Evolutionary conservation across 1,284 basidiomycete species (phyloP).

Genomic region (Pyrrhoderma lamaoense): DNA sequence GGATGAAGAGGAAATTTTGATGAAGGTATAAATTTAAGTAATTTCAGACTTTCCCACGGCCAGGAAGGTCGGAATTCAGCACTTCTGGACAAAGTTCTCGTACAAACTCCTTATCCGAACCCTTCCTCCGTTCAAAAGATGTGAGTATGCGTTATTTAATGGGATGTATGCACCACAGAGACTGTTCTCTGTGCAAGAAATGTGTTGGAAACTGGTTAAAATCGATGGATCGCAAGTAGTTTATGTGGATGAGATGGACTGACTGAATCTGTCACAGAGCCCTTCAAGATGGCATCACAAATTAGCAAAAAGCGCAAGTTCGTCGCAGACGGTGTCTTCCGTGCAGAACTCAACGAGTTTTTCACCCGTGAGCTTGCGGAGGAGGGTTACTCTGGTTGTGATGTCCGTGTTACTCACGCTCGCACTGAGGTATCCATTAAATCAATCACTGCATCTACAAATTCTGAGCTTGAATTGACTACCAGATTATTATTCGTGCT

Average conservation of each 20-base stretch:
- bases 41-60: too few species aligned
- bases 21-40: not conserved
- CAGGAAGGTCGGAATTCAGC: too few species aligned
- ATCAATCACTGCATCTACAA: not conserved
- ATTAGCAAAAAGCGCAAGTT: conserved; percentile 98
- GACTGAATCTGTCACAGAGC: conserved; percentile 8
- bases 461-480: conserved; percentile 11
- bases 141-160: too few species aligned
- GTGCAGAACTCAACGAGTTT: conserved; percentile 97
- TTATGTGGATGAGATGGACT: conserved; percentile 12
- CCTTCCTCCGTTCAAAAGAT: too few species aligned
- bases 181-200: too few species aligned
- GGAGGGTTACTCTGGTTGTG: conserved; percentile 99
- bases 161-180: too few species aligned
- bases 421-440: conserved; percentile 76
- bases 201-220: not conserved
- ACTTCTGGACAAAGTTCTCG: too few species aligned
- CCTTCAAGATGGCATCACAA: conserved; percentile 53
- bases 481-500: conserved; percentile 96
- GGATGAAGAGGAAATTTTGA: not conserved
- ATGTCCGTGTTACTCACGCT: conserved; percentile 99
- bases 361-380: conserved; percentile 98
- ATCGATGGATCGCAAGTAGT: conserved; percentile 11
- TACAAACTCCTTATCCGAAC: too few species aligned
- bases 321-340: conserved; percentile 97